These are phyloP conservation scores for Aspergillus leporis DNA, from an alignment of 495 filamentous ascomycete genomes.

Conservation along the genomic window DNA sequence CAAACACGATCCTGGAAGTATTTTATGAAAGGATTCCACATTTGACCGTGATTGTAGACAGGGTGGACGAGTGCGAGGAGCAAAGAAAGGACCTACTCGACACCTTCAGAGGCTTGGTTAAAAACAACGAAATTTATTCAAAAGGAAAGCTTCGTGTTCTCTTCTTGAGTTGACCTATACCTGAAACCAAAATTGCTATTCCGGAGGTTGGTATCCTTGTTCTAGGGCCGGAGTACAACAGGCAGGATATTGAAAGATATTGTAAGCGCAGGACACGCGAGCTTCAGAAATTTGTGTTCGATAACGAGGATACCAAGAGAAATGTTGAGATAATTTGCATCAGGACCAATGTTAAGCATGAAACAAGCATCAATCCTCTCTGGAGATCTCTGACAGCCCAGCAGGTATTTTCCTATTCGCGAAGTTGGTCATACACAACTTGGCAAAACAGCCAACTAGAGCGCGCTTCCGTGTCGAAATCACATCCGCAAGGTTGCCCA, in stretches of 20 bases:
- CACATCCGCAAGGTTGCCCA: neutral
- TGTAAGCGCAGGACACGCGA: conserved; percentile 9
- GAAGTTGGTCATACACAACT: conserved; percentile 12
- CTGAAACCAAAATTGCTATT: conserved; percentile 8
- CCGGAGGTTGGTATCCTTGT: neutral
- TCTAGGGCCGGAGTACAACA: conserved; percentile 1
- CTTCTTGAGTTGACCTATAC: conserved; percentile 1
- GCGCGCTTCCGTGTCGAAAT: neutral
- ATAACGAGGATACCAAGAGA: neutral
- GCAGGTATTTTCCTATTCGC: conserved; percentile 16
- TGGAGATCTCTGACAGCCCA: neutral
- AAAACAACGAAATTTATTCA: conserved; percentile 1
- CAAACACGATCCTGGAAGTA: conserved; percentile 1
- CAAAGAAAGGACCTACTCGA: conserved; percentile 1
- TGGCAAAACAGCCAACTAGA: conserved; percentile 1
- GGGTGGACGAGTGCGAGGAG: conserved; percentile 11
- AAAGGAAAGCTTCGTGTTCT: conserved; percentile 8
- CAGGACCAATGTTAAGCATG: conserved; percentile 5
- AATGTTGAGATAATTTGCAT: conserved; percentile 3
- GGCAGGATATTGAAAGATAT: conserved; percentile 8
- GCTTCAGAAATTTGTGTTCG: conserved; percentile 3
- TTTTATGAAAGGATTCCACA: conserved; percentile 9
- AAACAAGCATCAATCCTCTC: too few relatives aligned
- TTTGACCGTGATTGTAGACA: conserved; percentile 7
- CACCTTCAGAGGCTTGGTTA: conserved; percentile 9